These are phyloP conservation scores for Naumovozyma dairenensis DNA, from an alignment of 805 yeast genomes.

Conservation along the genomic window DNA sequence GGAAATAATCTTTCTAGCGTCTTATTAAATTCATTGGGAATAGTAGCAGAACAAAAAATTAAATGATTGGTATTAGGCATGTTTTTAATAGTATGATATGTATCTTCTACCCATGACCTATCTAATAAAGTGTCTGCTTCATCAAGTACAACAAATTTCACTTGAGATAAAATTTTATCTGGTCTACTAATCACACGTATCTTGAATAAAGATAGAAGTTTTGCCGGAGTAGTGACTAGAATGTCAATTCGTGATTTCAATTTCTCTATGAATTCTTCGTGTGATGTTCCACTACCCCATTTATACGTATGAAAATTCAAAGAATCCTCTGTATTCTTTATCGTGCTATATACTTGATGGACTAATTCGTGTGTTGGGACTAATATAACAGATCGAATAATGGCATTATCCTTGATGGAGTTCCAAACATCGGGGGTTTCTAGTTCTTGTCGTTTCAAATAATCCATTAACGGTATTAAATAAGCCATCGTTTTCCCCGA, in stretches of 20 bases:
- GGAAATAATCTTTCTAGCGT: conserved; percentile 56
- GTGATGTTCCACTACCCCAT: conserved; percentile 56
- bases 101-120: conserved; percentile 60
- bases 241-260: conserved; percentile 57
- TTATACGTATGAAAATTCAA: conserved; percentile 40
- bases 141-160: conserved; percentile 64
- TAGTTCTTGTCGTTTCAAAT: conserved; percentile 48
- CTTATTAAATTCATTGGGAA: conserved; percentile 66
- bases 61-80: conserved; percentile 51
- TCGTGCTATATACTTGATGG: conserved; percentile 54
- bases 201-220: conserved; percentile 35
- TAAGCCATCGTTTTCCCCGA: conserved; percentile 95
- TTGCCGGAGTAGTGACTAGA: conserved; percentile 78
- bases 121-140: conserved; percentile 94
- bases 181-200: conserved; percentile 31
- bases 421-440: conserved; percentile 32
- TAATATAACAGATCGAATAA: conserved; percentile 62
- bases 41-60: conserved; percentile 81
- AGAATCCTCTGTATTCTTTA: conserved; percentile 23
- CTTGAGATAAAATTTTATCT: conserved; percentile 34
- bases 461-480: conserved; percentile 63
- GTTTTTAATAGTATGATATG: conserved; percentile 43
- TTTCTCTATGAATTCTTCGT: conserved; percentile 39
- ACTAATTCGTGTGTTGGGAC: conserved; percentile 88
- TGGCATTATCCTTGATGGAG: conserved; percentile 28